Evolutionary conservation across 2,329 filamentous ascomycete species (phyloP).

Genomic region (Fusarium neocosmosporiellum): DNA sequence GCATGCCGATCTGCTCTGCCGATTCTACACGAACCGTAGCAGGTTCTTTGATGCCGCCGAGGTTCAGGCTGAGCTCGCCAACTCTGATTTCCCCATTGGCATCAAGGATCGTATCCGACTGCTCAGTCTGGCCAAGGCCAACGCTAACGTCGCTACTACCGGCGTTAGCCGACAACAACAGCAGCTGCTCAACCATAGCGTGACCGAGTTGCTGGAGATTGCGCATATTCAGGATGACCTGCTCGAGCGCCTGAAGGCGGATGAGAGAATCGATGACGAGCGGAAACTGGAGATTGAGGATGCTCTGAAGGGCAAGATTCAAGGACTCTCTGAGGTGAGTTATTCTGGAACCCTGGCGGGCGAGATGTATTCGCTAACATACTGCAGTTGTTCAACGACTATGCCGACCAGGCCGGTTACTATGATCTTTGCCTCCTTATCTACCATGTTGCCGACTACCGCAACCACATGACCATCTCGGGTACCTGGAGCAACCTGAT

Average conservation of each 20-base stretch:
- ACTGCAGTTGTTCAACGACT: conserved; percentile 86
- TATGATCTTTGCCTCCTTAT: conserved; percentile 94
- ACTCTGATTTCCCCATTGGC: conserved; percentile 82
- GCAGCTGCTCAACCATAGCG: conserved; percentile 85
- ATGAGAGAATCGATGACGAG: conserved; percentile 74
- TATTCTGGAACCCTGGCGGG: neutral
- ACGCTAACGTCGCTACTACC: conserved; percentile 84
- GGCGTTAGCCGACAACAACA: conserved; percentile 83
- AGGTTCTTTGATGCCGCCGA: conserved; percentile 88
- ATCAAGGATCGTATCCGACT: conserved; percentile 90
- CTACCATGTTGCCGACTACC: conserved; percentile 91
- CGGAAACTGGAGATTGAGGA: conserved; percentile 72
- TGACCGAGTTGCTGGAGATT: conserved; percentile 88
- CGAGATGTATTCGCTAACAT: conserved; percentile 29
- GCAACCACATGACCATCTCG: conserved; percentile 85
- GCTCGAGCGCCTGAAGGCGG: conserved; percentile 79
- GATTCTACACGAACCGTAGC: conserved; percentile 87
- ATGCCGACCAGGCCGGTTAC: conserved; percentile 90
- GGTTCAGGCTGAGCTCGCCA: conserved; percentile 85
- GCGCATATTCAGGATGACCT: conserved; percentile 96
- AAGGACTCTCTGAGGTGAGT: conserved; percentile 80
- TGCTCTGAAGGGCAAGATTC: conserved; percentile 81
- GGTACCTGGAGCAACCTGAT: conserved; percentile 88
- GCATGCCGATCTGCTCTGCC: conserved; percentile 92
- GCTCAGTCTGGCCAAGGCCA: conserved; percentile 89